These are phyloP conservation scores for Ophiorrhiza pumila DNA, from an alignment of 257 asterid species.

Conservation along the genomic window DNA sequence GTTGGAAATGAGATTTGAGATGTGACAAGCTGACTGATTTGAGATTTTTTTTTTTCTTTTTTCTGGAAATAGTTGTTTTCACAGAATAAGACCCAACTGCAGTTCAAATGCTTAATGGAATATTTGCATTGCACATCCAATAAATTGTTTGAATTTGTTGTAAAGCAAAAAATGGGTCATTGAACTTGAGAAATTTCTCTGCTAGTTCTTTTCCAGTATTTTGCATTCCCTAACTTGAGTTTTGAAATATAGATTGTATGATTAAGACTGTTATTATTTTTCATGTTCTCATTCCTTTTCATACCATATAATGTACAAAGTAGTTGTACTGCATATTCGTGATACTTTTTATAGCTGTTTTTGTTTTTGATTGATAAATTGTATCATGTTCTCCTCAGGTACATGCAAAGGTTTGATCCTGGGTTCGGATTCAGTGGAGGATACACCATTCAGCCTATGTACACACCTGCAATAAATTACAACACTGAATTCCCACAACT, in stretches of 20 bases:
- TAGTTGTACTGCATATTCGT: background rate
- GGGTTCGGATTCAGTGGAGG: conserved; percentile 91
- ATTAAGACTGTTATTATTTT: background rate
- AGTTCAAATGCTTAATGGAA: background rate
- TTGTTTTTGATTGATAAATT: background rate
- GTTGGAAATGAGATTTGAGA: background rate
- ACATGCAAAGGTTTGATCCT: conserved; percentile 97
- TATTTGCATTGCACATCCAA: background rate
- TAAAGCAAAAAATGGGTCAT: background rate
- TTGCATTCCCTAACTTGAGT: background rate
- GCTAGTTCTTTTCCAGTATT: background rate
- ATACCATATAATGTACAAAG: background rate
- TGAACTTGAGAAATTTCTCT: background rate
- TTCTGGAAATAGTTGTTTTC: background rate
- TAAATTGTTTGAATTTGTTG: background rate
- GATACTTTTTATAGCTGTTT: background rate
- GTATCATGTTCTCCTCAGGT: conserved; percentile 38
- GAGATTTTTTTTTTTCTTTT: too few species aligned
- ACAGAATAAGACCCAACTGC: too few species aligned
- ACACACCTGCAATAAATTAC: conserved; percentile 87
- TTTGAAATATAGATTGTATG: background rate
- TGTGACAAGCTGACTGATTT: background rate
- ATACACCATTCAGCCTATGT: conserved; percentile 88
- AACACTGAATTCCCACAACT: conserved; percentile 96
- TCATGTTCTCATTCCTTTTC: background rate